These are phyloP conservation scores for Grosmannia penicillata DNA, from an alignment of 2,329 filamentous ascomycete genomes.

Conservation along the genomic window DNA sequence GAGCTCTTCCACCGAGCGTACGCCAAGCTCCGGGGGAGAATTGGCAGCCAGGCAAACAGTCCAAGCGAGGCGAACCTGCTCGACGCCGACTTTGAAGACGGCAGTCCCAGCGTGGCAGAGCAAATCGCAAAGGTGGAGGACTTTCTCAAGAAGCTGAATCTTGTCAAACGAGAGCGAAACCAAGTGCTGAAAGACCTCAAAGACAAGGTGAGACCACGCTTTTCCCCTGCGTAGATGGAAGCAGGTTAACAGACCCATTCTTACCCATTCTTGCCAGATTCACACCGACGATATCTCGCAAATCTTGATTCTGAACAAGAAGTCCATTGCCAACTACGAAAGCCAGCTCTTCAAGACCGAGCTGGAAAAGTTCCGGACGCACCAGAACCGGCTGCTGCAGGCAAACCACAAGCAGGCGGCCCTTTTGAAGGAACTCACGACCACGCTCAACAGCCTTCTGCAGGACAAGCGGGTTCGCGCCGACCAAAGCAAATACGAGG, in stretches of 20 bases:
- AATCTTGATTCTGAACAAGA: slow-evolving; percentile 94
- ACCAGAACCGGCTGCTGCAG: slow-evolving; percentile 81
- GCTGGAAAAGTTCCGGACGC: slow-evolving; percentile 90
- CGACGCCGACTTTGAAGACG: slow-evolving; percentile 84
- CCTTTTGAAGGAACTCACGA: slow-evolving; percentile 86
- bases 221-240: too few relatives aligned
- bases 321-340: slow-evolving; percentile 85
- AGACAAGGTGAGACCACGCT: slow-evolving; percentile 59
- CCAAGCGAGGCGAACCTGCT: slow-evolving; percentile 64
- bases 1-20: slow-evolving; percentile 79
- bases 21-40: slow-evolving; percentile 57
- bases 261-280: slow-evolving; percentile 36
- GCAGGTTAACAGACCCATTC: too few relatives aligned
- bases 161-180: slow-evolving; percentile 80
- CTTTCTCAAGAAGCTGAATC: slow-evolving; percentile 74
- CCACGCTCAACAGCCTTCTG: slow-evolving; percentile 70
- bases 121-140: slow-evolving; percentile 86
- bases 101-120: slow-evolving; percentile 64
- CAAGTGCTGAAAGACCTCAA: slow-evolving; percentile 95
- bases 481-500: slow-evolving; percentile 91
- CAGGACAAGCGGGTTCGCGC: slow-evolving; percentile 88
- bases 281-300: slow-evolving; percentile 96
- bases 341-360: slow-evolving; percentile 86
- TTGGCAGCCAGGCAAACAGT: slow-evolving; percentile 44
- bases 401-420: slow-evolving; percentile 91